Conservation (phyloP, 2,329 filamentous ascomycete genomes). For the Phialophora expanda region DNA sequence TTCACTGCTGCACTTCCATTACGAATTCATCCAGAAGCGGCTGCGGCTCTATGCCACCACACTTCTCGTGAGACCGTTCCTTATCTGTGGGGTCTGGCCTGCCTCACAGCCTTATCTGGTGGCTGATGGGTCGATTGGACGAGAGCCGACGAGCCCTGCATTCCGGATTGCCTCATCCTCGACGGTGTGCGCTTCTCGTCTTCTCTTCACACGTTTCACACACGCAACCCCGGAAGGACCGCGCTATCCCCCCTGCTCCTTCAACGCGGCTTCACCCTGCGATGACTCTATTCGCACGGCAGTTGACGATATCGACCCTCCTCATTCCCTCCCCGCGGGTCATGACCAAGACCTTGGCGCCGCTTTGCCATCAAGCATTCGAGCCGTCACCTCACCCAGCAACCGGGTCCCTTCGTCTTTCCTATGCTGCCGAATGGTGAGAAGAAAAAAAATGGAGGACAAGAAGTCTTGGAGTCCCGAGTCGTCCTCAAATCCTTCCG, state of each 20-base stretch:
- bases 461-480: slow-evolving; percentile 37
- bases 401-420: neutral
- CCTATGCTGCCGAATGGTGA: slow-evolving; percentile 16
- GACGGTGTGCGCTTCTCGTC: neutral
- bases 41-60: neutral
- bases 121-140: neutral
- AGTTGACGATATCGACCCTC: neutral
- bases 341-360: slow-evolving; percentile 2
- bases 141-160: neutral
- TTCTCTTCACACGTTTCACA: neutral
- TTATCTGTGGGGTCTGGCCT: slow-evolving; percentile 1
- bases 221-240: neutral
- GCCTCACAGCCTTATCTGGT: neutral
- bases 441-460: slow-evolving; percentile 33
- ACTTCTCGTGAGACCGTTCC: neutral
- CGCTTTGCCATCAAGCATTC: neutral
- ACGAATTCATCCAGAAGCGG: neutral
- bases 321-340: neutral
- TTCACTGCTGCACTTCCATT: neutral
- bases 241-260: neutral
- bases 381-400: neutral
- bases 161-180: neutral
- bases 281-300: slow-evolving; percentile 4
- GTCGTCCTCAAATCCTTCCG: slow-evolving; percentile 32
- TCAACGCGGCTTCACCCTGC: neutral